Evolutionary conservation across 305 asterid species (phyloP).

Genomic region (Solanum hybrid): DNA sequence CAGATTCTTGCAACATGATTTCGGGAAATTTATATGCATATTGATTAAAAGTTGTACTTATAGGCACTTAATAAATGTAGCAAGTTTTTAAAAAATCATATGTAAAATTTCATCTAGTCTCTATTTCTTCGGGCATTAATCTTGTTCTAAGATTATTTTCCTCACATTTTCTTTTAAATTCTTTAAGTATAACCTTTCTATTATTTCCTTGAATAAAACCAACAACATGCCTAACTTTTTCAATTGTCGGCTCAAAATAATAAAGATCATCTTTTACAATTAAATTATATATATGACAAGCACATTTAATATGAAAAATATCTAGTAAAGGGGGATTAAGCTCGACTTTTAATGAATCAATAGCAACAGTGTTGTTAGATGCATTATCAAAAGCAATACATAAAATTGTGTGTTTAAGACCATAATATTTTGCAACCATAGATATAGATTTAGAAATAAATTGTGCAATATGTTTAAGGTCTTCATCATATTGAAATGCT

Average conservation of each 20-base stretch:
- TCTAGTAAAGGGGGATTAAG: too few relatives aligned
- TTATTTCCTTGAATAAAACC: neutral
- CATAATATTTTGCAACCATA: too few relatives aligned
- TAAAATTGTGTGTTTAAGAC: too few relatives aligned
- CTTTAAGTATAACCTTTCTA: neutral
- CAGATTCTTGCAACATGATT: neutral
- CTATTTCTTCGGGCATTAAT: neutral
- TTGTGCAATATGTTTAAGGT: too few relatives aligned
- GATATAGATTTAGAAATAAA: too few relatives aligned
- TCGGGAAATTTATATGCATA: neutral
- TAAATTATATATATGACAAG: neutral
- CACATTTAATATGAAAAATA: neutral
- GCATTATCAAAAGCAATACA: too few relatives aligned
- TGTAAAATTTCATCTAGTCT: neutral
- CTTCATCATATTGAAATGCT: too few relatives aligned
- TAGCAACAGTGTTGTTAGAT: too few relatives aligned
- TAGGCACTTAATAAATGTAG: neutral
- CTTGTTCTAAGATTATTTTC: neutral
- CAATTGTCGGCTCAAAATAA: neutral
- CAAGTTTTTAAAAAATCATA: neutral
- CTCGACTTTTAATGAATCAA: neutral
- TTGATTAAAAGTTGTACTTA: neutral
- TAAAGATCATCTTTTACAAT: neutral
- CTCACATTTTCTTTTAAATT: neutral
- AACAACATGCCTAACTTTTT: neutral